phyloP scores from a whole-genome alignment of 192 early-diverging fungal species.

The Entomortierella parvispora region DNA sequence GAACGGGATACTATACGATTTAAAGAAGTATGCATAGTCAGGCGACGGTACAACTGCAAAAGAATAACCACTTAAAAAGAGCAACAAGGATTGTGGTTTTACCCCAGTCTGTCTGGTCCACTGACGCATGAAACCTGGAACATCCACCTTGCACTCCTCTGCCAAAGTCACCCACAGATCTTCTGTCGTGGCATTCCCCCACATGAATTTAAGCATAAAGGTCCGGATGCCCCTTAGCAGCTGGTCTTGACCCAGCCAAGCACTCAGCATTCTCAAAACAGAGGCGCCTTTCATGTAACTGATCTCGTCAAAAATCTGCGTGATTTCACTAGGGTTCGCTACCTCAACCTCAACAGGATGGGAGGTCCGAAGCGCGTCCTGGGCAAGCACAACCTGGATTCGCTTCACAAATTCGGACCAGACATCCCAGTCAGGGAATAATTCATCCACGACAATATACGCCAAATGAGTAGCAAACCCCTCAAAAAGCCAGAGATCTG shows the following conservation, averaged over 20 bases:
- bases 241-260: slow-evolving; percentile 60
- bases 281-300: slow-evolving; percentile 86
- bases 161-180: slow-evolving; percentile 81
- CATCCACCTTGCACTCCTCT: slow-evolving; percentile 69
- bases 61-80: background rate
- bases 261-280: slow-evolving; percentile 83
- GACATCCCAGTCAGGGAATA: slow-evolving; percentile 82
- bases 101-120: slow-evolving; percentile 89
- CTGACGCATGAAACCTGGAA: slow-evolving; percentile 72
- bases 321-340: slow-evolving; percentile 74
- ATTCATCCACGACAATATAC: slow-evolving; percentile 72
- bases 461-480: slow-evolving; percentile 58
- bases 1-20: slow-evolving; percentile 22
- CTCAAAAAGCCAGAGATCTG: slow-evolving; percentile 60
- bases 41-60: background rate
- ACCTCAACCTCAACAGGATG: slow-evolving; percentile 88
- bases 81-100: slow-evolving; percentile 50
- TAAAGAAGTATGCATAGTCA: background rate
- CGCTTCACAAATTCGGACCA: slow-evolving; percentile 78
- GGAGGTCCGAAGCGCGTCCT: slow-evolving; percentile 79
- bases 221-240: slow-evolving; percentile 61
- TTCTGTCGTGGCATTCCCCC: slow-evolving; percentile 73
- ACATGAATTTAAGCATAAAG: slow-evolving; percentile 75
- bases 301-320: slow-evolving; percentile 89
- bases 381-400: slow-evolving; percentile 73